Evolutionary conservation across 225 moss, liverwort and hornwort genomes (phyloP), one percentile per base, ranked within the genome.

Genomic region (Physcomitrellopsis africana): DNA sequence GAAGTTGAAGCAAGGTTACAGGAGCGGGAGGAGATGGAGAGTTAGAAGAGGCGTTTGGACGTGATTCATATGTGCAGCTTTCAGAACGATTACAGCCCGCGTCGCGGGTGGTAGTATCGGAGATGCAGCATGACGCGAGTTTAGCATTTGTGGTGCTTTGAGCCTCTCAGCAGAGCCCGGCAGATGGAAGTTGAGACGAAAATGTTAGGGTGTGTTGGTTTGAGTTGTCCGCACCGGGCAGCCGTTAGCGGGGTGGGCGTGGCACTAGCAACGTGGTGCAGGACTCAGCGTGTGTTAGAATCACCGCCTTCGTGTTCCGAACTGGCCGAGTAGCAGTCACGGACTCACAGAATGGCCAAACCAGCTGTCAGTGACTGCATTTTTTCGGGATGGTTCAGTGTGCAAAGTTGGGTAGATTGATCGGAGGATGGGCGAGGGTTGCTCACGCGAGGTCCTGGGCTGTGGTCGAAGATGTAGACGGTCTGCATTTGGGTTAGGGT

Each of bases 21-120:
- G 77, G 43, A n/a, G 20, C 16, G 55, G 46, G 55, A 55, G 64
- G 56, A 65, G 48, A 3, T 57, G 43, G 45, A 63, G 63, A n/a
- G 18, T 23, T 63, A 19, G 11, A 29, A 56, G 46, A 17, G 64
- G 55, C 27, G 27, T 11, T 27, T 60, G 9, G 29, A 1, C 16
- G 9, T 15, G 61, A 68, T 61, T 73, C 44, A 45, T 43, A 12
- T 60, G 41, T 37, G 10, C 58, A 17, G 49, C 15, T 67, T 55
- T 19, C 37, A 3, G 2, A 19, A 11, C 67, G 29, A 2, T 29
- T 20, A 10, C 41, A 48, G 3, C 49, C 16, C 49, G 1, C 43
- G 48, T 11, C 68, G 23, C 41, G 32, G 10, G 48, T 68, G 20
- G 11, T 29, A 29, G 29, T 29, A 29, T 29, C 2, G 2, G 29